phyloP scores from a whole-genome alignment of 1,139 yeast species.

The Hyphopichia burtonii region DNA sequence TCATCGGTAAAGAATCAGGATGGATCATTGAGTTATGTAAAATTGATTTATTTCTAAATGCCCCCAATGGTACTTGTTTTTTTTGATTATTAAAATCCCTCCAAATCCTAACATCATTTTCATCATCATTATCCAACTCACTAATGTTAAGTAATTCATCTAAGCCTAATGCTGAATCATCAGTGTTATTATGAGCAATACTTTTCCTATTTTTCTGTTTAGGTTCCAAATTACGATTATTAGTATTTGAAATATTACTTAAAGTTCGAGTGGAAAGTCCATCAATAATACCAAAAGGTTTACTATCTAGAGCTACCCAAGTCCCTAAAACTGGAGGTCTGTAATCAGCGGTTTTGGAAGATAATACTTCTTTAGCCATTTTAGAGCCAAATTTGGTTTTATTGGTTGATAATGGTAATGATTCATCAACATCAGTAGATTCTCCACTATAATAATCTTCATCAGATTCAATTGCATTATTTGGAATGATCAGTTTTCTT shows the following conservation, averaged over 20 bases:
- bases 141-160: conserved; percentile 87
- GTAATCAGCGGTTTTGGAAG: conserved; percentile 79
- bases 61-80: conserved; percentile 77
- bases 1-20: conserved; percentile 20
- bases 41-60: conserved; percentile 79
- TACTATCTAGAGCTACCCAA: conserved; percentile 76
- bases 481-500: conserved; percentile 17
- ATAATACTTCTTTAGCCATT: conserved; percentile 83
- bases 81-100: conserved; percentile 50
- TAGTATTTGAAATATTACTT: conserved; percentile 10
- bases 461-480: conserved; percentile 15
- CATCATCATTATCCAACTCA: conserved; percentile 80
- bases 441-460: conserved; percentile 60
- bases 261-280: conserved; percentile 86
- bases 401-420: conserved; percentile 58
- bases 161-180: conserved; percentile 65
- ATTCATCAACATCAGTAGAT: conserved; percentile 87
- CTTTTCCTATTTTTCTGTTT: conserved; percentile 20
- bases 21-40: conserved; percentile 27
- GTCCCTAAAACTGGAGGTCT: conserved; percentile 92
- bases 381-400: conserved; percentile 62
- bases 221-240: conserved; percentile 11
- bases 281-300: conserved; percentile 92
- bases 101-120: conserved; percentile 53
- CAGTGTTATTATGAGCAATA: conserved; percentile 28